Evolutionary conservation across 2,329 filamentous ascomycete species (phyloP), one percentile per base, ranked within the genome.

Genomic region (Aureobasidium uvarum): DNA sequence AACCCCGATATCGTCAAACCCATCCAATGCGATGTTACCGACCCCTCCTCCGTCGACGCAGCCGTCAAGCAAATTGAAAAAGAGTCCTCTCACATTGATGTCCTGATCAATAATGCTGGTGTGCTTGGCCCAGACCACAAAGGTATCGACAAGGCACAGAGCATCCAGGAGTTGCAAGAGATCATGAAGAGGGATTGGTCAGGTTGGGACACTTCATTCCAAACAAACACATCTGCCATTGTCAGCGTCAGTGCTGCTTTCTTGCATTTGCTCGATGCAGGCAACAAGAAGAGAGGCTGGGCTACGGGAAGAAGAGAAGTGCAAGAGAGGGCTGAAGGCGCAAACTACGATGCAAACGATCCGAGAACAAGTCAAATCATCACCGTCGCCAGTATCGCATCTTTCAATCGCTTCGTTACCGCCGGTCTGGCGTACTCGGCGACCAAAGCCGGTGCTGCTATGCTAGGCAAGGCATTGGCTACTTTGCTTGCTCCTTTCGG

Each of bases 51-150:
- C 16, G 71, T 83, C 36, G 71, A 75, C 20, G 69, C 69, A 5
- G 79, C 77, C 4, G 81, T 78, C 14, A 72, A 75, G n/a, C 72
- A 72, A 1, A 77, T 84, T 50, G 73, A 76, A 6, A 67, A 72
- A 8, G 78, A 83, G 31, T 71, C 71, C 3, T 79, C 78, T 48
- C 77, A 81, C 68, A 78, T 85, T 65, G 81, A 85, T 69, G 77
- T 84, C 28, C 74, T 84, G 0, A 76, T 84, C 70, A 72, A 73
- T 45, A 70, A 74, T 58, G 70, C 73, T 23, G 67, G 67, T 41
- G 48, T 68, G 38, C 36, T 72, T 5, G 80, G 82, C 0, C 81
- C 82, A 0, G 71, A 77, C 59, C 78, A 76, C 41, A 74, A 69
- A 5, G 74, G 75, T 43, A 73, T 81, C 33, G 76, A 79, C 71